Percentiles rank a stretch among this genome's conserved stretches.
Evolutionary conservation across 2,329 filamentous ascomycete genomes (phyloP).

Genomic region (Clonostachys chloroleuca): DNA sequence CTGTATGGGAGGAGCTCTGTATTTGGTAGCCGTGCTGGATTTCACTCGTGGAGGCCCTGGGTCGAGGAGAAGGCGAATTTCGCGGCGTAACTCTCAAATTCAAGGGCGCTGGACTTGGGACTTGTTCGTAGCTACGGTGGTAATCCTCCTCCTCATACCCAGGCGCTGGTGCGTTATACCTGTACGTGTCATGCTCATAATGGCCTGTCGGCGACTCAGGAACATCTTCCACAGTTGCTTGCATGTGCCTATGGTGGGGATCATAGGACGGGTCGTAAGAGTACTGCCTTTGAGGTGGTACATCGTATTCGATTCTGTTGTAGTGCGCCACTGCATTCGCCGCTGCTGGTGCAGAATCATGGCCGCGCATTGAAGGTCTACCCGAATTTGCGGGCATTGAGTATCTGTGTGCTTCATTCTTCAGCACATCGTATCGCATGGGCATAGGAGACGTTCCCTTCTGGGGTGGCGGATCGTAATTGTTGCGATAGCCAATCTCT

Average conservation of each 20-base stretch:
- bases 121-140: conserved; percentile 30
- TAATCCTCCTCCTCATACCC: conserved; percentile 9
- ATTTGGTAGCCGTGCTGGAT: not conserved
- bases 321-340: conserved; percentile 16
- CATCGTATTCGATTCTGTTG: conserved; percentile 23
- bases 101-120: conserved; percentile 37
- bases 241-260: conserved; percentile 45
- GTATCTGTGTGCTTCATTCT: conserved; percentile 51
- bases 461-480: conserved; percentile 32
- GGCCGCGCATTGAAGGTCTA: conserved; percentile 45
- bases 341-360: conserved; percentile 40
- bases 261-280: conserved; percentile 46
- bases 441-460: conserved; percentile 40
- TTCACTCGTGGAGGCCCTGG: not conserved
- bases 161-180: conserved; percentile 10
- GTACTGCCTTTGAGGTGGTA: conserved; percentile 36
- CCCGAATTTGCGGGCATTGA: conserved; percentile 41
- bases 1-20: not conserved
- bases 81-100: conserved; percentile 28
- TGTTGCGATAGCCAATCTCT: conserved; percentile 32
- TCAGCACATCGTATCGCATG: conserved; percentile 56
- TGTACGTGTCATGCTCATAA: conserved; percentile 14
- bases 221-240: conserved; percentile 60
- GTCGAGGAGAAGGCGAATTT: conserved; percentile 3
- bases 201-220: conserved; percentile 41